phyloP scores from a whole-genome alignment of 2,329 filamentous ascomycete genomes.

The Trichophyton equinum region DNA sequence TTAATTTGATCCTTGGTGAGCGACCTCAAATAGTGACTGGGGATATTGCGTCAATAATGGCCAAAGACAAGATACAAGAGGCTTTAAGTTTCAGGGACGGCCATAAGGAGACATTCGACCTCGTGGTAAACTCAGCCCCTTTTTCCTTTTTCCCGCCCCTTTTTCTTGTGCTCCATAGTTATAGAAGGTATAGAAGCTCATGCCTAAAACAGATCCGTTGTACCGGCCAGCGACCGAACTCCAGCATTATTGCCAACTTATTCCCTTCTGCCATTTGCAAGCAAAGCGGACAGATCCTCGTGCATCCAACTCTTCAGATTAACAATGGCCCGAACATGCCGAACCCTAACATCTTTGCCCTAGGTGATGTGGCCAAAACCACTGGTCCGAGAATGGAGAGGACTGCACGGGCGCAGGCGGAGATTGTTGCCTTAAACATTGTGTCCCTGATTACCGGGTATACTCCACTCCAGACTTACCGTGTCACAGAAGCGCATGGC shows the following conservation, averaged over 20 bases:
- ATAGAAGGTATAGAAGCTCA: background rate
- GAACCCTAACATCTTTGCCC: conserved; percentile 42
- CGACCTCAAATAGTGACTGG: conserved; percentile 8
- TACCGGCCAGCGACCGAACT: conserved; percentile 11
- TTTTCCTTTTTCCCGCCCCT: too few relatives aligned
- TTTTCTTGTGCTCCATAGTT: background rate
- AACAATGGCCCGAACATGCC: conserved; percentile 11
- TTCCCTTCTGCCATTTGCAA: conserved; percentile 35
- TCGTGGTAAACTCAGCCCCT: conserved; percentile 4
- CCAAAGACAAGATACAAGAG: background rate
- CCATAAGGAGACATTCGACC: conserved; percentile 8
- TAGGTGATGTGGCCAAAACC: conserved; percentile 50
- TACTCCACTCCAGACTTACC: conserved; percentile 30
- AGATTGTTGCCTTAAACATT: conserved; percentile 44
- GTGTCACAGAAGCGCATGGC: conserved; percentile 36
- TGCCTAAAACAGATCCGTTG: conserved; percentile 22
- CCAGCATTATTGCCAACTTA: conserved; percentile 17
- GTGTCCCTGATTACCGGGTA: conserved; percentile 35
- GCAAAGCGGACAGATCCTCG: conserved; percentile 39
- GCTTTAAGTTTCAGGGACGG: conserved; percentile 9
- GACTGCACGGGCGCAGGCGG: conserved; percentile 42
- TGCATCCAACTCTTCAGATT: conserved; percentile 48
- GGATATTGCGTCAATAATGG: conserved; percentile 4
- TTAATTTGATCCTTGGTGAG: conserved; percentile 13
- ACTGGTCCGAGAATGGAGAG: conserved; percentile 40